Evolutionary conservation across 768 basidiomycete genomes (phyloP).

Genomic region (Suillus discolor): DNA sequence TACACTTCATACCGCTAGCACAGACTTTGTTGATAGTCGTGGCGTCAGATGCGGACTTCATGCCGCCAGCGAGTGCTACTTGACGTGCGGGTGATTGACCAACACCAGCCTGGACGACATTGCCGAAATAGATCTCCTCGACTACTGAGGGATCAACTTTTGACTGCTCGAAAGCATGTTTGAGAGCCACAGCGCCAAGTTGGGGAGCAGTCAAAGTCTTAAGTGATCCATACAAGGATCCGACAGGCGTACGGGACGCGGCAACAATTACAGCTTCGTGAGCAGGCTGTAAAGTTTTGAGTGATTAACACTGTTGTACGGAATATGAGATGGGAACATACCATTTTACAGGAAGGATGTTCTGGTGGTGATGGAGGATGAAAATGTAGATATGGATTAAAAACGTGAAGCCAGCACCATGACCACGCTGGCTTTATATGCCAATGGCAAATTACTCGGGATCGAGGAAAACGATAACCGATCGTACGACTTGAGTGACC

Average conservation of each 20-base stretch:
- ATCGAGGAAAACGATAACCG: constrained; percentile 1
- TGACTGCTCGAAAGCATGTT: constrained; percentile 82
- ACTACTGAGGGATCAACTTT: constrained; percentile 80
- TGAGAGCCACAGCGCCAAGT: constrained; percentile 86
- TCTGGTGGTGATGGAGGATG: constrained; percentile 41
- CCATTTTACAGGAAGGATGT: constrained; percentile 51
- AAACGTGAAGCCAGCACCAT: constrained; percentile 47
- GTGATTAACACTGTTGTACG: not conserved
- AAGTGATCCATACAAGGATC: constrained; percentile 87
- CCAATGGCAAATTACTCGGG: not conserved
- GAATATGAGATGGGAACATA: constrained; percentile 27
- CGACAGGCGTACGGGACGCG: constrained; percentile 92
- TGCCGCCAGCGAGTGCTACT: constrained; percentile 85
- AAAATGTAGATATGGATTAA: constrained; percentile 35
- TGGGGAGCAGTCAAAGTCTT: constrained; percentile 89
- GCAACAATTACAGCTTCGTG: constrained; percentile 93
- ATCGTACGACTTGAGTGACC: constrained; percentile 1
- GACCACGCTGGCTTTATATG: constrained; percentile 22
- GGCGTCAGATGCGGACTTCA: constrained; percentile 85
- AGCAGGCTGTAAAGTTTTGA: constrained; percentile 35
- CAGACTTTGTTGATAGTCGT: constrained; percentile 99
- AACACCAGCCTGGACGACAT: constrained; percentile 96
- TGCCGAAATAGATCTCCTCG: constrained; percentile 96
- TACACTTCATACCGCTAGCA: constrained; percentile 94
- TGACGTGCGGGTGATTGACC: constrained; percentile 98